Evolutionary conservation across 2,329 filamentous ascomycete species (phyloP).

Genomic region (Ophiostoma quercus): DNA sequence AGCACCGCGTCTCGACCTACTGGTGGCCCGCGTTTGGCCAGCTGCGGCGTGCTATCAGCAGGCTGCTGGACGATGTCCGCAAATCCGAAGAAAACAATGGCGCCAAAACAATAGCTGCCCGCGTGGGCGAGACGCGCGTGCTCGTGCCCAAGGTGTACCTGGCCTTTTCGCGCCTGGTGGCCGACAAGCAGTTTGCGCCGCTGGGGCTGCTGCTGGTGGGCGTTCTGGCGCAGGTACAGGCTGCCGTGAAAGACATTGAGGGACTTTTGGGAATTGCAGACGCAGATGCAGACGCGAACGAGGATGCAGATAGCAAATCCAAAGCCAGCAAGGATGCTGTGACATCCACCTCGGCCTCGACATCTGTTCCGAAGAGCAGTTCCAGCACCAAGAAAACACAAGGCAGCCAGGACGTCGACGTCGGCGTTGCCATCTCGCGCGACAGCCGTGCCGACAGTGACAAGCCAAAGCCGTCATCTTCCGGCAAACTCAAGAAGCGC

Average conservation of each 20-base stretch:
- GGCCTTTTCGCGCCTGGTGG: constrained; percentile 64
- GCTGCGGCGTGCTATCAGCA: constrained; percentile 60
- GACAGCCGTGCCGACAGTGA: constrained; percentile 5
- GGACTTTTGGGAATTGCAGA: not conserved
- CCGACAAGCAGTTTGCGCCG: constrained; percentile 66
- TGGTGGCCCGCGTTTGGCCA: constrained; percentile 76
- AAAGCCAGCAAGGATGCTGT: not conserved
- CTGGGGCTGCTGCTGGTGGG: constrained; percentile 65
- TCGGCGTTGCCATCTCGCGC: constrained; percentile 24
- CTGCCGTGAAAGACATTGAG: not conserved
- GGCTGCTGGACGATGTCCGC: constrained; percentile 46
- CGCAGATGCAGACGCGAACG: not conserved
- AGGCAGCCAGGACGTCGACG: constrained; percentile 22
- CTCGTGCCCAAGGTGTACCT: constrained; percentile 42
- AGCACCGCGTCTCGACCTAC: constrained; percentile 65
- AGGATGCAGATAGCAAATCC: not conserved
- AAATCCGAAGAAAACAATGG: constrained; percentile 20
- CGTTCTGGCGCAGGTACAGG: constrained; percentile 48
- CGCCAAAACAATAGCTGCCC: not conserved
- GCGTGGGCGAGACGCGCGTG: constrained; percentile 40
- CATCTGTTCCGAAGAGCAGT: not conserved
- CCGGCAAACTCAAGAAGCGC: constrained; percentile 4
- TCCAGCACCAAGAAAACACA: not conserved
- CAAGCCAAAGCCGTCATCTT: not conserved
- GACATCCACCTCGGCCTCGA: not conserved